phyloP scores from a whole-genome alignment of 495 filamentous ascomycete species.

The Glarea lozoyensis region DNA sequence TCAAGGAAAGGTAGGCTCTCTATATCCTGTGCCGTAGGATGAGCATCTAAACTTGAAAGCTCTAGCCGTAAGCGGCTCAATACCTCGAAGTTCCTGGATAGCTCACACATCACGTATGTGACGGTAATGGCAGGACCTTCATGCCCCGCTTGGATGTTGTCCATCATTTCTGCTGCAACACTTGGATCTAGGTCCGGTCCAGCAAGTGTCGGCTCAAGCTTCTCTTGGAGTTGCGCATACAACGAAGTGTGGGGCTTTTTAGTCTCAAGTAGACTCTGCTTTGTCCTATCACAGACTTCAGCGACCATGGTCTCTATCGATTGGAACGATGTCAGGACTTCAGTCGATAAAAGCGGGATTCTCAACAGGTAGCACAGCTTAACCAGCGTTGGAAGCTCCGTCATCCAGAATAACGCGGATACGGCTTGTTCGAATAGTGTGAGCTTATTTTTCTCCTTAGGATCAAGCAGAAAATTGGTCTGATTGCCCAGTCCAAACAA shows the following conservation, averaged over 20 bases:
- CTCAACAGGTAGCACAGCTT: neutral
- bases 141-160: constrained; percentile 67
- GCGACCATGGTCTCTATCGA: neutral
- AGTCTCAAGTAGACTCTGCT: neutral
- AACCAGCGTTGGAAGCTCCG: neutral
- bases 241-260: constrained; percentile 22
- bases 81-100: constrained; percentile 45
- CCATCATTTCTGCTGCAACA: constrained; percentile 59
- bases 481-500: neutral
- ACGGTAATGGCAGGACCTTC: constrained; percentile 68
- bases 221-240: neutral
- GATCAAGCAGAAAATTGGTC: neutral
- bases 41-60: constrained; percentile 37
- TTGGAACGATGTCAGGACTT: neutral
- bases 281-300: neutral
- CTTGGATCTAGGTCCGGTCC: neutral
- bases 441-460: neutral
- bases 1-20: constrained; percentile 47
- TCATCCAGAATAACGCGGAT: neutral
- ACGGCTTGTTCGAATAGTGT: neutral
- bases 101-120: constrained; percentile 60
- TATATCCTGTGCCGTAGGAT: neutral
- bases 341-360: neutral
- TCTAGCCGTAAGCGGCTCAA: constrained; percentile 52
- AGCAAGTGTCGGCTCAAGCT: neutral